Base-by-base conservation (phyloP, 2,329 filamentous ascomycete species). In the Beauveria varroae region DNA sequence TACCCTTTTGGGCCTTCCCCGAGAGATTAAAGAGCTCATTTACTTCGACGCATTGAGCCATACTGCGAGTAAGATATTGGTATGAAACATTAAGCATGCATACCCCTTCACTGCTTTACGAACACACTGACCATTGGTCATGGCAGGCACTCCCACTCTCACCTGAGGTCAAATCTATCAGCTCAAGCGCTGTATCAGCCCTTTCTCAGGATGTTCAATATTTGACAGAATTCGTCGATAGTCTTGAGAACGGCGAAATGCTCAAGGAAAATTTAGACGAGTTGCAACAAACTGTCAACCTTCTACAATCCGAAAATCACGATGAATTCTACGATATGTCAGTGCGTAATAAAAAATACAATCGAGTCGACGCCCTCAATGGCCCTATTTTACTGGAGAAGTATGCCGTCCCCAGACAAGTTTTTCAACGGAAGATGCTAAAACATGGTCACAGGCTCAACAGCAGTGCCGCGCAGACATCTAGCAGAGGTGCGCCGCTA, bases 1-100 rank as follows among this genome's bases (percentile, higher is more conserved):
- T 1, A 96, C 96, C 0, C 81, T 99, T 5, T 82, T 99, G 2
- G 93, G 93, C 1, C 79, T 99, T n/a, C 95, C 96, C 0, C 87
- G 91, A 34, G 91, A 96, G 69, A 97, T 99, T 74, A 98, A 98
- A 72, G 92, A 96, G 72, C 86, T 97, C 61, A 96, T 99, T 68
- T 98, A 99, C 76, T 97, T 96, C 70, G 95, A 98, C 71, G 95
- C 95, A 0, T 82, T 99, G 41, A 92, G 87, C 60, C 95, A 99
- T 73, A 92, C 95, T 2, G 88, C 91, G 3, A 89, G 89, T 64
- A 91, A 89, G 73, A 95, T 97, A 61, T 75, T 96, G 64, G 88
- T 90, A 71, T 67, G 81, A 70, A 22, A 16, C 16, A 71, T 67
- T 80, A 70, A 20, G 18, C 18, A 22, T 37, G 6, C 4, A 1